Base-by-base conservation (phyloP, 2,329 filamentous ascomycete genomes). In the Corniculantispora saksenae region DNA sequence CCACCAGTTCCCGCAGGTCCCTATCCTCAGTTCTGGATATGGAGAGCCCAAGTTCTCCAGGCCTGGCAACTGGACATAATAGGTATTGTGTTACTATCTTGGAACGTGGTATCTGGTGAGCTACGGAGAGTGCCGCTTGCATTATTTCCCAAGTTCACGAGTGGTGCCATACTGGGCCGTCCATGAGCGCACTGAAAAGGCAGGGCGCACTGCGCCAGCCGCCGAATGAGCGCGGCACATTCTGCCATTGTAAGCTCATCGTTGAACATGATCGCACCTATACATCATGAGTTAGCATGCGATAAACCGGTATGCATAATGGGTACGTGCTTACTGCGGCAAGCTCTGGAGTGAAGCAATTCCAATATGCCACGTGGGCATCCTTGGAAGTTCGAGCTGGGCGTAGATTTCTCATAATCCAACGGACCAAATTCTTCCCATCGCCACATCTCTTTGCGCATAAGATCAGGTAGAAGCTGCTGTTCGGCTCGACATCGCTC, bases 121-220 rank as follows among this genome's bases (percentile, higher is more conserved):
- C 48, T 60, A 32, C 35, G 29, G 35, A 65, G n/a, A 19, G 17
- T 29, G 32, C 54, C 15, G 17, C 10, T 19, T 19, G 40, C 38
- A 15, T 66, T 69, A 2, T 68, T 45, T 1, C 81, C 81, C 35
- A 89, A 66, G 66, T 87, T 82, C 4, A 89, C 75, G n/a, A 91
- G 66, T 2, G 88, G 88, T 7, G 85, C 83, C 83, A 91, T 85
- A 40, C 85, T 88, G 1, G 88, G 88, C 61, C 89, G 81, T 0
- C 92, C 92, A 79, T 96, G 92, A 1, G 92, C 92, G 76, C 92
- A 96, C 73, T 92, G 89, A 69, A 95, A 95, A 0, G 92, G 92
- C 67, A 94, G 92, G 0, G 81, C 82, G 69, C 90, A 93, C 0
- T 71, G 72, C 0, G 84, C 82, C n/a, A 95, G 77, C 3, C 81